Conservation (phyloP, 2,329 filamentous ascomycete genomes). For the Exophiala aquamarina region DNA sequence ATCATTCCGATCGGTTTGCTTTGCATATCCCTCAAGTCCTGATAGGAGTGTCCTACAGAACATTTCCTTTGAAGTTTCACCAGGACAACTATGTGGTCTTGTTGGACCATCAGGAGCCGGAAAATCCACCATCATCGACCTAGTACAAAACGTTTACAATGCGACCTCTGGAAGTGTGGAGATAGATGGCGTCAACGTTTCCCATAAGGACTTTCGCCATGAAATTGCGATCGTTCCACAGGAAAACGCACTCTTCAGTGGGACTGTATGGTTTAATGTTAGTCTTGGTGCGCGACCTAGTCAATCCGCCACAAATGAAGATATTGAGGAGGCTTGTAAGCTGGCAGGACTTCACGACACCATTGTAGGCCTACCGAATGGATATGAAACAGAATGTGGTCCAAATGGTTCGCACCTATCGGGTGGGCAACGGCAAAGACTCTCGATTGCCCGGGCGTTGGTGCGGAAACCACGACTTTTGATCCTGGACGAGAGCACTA, state of each 20-base stretch:
- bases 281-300: slow-evolving; percentile 65
- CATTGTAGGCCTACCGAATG: slow-evolving; percentile 48
- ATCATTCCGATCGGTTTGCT: slow-evolving; percentile 88
- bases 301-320: slow-evolving; percentile 66
- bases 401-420: slow-evolving; percentile 56
- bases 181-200: slow-evolving; percentile 80
- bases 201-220: slow-evolving; percentile 80
- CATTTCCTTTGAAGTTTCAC: slow-evolving; percentile 51
- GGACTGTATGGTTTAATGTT: slow-evolving; percentile 86
- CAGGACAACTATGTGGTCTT: slow-evolving; percentile 56
- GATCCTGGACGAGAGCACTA: slow-evolving; percentile 63
- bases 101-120: slow-evolving; percentile 91
- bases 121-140: slow-evolving; percentile 87
- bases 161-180: slow-evolving; percentile 74
- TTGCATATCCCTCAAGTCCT: slow-evolving; percentile 80
- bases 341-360: slow-evolving; percentile 52
- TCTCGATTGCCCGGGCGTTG: slow-evolving; percentile 60
- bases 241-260: slow-evolving; percentile 90
- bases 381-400: slow-evolving; percentile 55
- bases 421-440: slow-evolving; percentile 59
- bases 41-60: slow-evolving; percentile 73
- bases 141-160: slow-evolving; percentile 92
- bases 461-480: slow-evolving; percentile 55
- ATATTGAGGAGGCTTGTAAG: slow-evolving; percentile 73
- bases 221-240: slow-evolving; percentile 86